phyloP scores from a whole-genome alignment of 176 grass and related monocot species.

The Rhynchospora pubera region DNA sequence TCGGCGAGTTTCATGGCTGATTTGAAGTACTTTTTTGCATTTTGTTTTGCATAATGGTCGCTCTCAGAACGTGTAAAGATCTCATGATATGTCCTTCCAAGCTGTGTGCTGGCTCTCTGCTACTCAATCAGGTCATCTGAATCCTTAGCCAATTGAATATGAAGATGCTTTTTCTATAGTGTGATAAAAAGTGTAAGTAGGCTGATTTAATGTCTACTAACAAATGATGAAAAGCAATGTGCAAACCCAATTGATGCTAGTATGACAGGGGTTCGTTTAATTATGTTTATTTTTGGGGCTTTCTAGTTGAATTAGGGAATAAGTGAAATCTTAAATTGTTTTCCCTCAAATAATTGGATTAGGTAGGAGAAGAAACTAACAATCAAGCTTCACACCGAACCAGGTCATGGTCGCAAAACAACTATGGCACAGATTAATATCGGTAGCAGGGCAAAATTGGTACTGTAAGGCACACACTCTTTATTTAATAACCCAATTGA shows the following conservation, averaged over 20 bases:
- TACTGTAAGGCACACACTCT: background rate
- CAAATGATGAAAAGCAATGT: background rate
- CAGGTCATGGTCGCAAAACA: background rate
- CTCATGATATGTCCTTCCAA: constrained; percentile 83
- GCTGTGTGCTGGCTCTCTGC: constrained; percentile 86
- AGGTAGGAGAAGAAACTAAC: background rate
- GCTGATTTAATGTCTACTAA: background rate
- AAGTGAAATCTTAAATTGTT: background rate
- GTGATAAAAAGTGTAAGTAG: background rate
- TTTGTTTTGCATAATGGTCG: constrained; percentile 59
- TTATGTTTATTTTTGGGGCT: background rate
- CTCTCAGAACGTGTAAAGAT: constrained; percentile 65
- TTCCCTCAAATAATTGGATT: background rate
- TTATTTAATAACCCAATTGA: background rate
- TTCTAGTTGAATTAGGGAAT: background rate
- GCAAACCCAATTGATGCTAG: background rate
- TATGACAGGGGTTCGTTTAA: background rate
- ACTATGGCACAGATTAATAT: background rate
- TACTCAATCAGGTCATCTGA: constrained; percentile 74
- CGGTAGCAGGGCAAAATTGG: background rate
- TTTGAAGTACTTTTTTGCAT: constrained; percentile 94
- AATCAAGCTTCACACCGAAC: background rate
- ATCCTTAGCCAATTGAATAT: constrained; percentile 73
- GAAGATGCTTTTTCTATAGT: constrained; percentile 76
- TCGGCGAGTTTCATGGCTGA: constrained; percentile 56